These are phyloP conservation scores for Candolleomyces eurysporus DNA, from an alignment of 768 basidiomycete species.

Conservation along the genomic window DNA sequence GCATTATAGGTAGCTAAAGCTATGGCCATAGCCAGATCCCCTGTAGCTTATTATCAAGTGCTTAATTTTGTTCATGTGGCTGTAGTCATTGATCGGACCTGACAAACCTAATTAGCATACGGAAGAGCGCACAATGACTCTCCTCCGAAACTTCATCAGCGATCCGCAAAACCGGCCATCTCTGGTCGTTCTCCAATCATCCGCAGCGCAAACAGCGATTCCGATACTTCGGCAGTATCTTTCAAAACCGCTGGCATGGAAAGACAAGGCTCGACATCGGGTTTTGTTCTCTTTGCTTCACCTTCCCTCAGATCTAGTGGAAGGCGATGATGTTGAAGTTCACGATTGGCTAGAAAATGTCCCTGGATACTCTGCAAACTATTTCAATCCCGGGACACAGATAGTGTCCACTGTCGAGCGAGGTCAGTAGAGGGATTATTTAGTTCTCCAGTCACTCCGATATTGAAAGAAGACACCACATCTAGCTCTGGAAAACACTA, in stretches of 20 bases:
- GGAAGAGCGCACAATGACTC: constrained; percentile 2
- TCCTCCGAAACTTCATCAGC: constrained; percentile 9
- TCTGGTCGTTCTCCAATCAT: constrained; percentile 41
- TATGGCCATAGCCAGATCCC: no score
- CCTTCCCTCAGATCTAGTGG: constrained; percentile 31
- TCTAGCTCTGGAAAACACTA: constrained; percentile 12
- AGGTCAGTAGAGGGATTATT: constrained; percentile 24
- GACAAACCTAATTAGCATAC: background rate
- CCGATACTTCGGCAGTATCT: constrained; percentile 50
- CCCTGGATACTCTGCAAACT: constrained; percentile 46
- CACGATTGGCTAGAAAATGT: constrained; percentile 51
- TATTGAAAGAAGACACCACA: background rate
- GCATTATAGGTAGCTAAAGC: no score
- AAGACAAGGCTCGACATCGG: constrained; percentile 18
- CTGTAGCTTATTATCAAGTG: no score
- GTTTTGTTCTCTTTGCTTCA: constrained; percentile 59
- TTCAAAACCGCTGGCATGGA: constrained; percentile 15
- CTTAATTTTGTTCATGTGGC: no score
- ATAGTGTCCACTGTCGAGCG: constrained; percentile 43
- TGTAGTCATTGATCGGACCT: background rate
- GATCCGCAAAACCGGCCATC: constrained; percentile 4
- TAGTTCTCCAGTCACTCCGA: background rate
- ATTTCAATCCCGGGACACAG: constrained; percentile 24
- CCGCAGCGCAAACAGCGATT: constrained; percentile 53
- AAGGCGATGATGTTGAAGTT: constrained; percentile 33